A percentile compares a stretch with the other conserved stretches of the same genome.
phyloP scores from a whole-genome alignment of 169 alveolate species.

The Eimeria nieschulzi region DNA sequence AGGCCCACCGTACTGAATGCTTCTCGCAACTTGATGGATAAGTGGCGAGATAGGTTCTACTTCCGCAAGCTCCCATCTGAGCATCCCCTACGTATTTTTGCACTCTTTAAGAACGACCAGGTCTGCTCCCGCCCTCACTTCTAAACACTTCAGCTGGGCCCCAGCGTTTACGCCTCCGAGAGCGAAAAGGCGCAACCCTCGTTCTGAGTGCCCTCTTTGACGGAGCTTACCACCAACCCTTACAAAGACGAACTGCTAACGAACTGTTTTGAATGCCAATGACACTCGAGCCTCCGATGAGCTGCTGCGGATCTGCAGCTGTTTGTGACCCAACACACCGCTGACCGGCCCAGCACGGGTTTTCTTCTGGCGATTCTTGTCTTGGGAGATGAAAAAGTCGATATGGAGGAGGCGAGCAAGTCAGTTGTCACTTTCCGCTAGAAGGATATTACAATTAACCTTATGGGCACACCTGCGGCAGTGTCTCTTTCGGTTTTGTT shows the following conservation, averaged over 20 bases:
- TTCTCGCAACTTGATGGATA: slow-evolving; percentile 25
- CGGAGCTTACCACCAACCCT: neutral
- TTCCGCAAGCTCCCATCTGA: slow-evolving; percentile 51
- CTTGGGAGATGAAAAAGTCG: slow-evolving; percentile 68
- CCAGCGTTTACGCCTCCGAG: neutral
- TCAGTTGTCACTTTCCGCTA: neutral
- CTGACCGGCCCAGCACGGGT: slow-evolving; percentile 29
- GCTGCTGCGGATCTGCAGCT: slow-evolving; percentile 41
- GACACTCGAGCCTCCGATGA: neutral
- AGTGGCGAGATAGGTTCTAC: slow-evolving; percentile 40
- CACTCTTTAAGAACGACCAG: slow-evolving; percentile 62
- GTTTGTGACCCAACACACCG: slow-evolving; percentile 47
- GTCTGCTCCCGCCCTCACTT: slow-evolving; percentile 5
- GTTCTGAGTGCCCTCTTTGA: neutral
- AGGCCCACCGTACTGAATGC: slow-evolving; percentile 5
- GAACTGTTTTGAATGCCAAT: too few relatives aligned
- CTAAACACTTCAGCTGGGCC: neutral
- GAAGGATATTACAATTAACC: too few relatives aligned
- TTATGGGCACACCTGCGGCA: too few relatives aligned
- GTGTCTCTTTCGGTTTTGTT: neutral
- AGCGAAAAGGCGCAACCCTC: too few relatives aligned
- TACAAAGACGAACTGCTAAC: neutral
- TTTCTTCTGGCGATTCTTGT: slow-evolving; percentile 65
- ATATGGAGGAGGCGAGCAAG: slow-evolving; percentile 75
- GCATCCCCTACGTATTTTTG: slow-evolving; percentile 66